Conservation (phyloP, 140 eudicot genomes). For the Stevia rebaudiana region DNA sequence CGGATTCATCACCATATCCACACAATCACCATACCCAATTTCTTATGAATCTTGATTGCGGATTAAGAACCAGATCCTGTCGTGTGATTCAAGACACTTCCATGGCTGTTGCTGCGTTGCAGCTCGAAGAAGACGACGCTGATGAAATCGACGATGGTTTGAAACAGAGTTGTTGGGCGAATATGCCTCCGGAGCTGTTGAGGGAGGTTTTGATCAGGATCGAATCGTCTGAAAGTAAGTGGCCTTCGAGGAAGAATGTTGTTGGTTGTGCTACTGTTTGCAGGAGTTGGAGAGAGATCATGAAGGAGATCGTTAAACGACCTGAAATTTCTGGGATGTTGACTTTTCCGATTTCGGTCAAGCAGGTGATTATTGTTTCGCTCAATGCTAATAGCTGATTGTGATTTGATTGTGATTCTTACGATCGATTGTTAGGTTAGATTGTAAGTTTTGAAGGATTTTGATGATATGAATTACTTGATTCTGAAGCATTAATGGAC, state of each 20-base stretch:
- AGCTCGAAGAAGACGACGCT: constrained; percentile 11
- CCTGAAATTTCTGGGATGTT: constrained; percentile 56
- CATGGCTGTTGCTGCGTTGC: constrained; percentile 25
- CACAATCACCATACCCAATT: not conserved
- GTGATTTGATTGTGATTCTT: not conserved
- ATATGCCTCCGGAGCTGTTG: constrained; percentile 61
- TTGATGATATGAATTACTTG: not conserved
- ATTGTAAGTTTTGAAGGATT: not conserved
- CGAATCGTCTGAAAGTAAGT: constrained; percentile 50
- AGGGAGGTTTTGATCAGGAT: constrained; percentile 58
- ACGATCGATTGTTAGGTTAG: not conserved
- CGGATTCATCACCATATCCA: not conserved
- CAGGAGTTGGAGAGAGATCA: constrained; percentile 68
- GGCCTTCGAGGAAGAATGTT: constrained; percentile 69
- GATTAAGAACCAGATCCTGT: constrained; percentile 51
- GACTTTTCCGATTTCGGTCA: constrained; percentile 74
- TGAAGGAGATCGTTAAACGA: constrained; percentile 62
- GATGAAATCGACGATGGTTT: constrained; percentile 26
- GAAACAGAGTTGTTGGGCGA: constrained; percentile 55
- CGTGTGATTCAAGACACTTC: constrained; percentile 62
- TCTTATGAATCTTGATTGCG: constrained; percentile 41
- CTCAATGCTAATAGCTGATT: not conserved
- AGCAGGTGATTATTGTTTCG: constrained; percentile 47
- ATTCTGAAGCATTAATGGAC: not conserved
- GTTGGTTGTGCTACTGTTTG: constrained; percentile 83